A percentile compares a stretch with the other conserved stretches of the same genome.
phyloP scores from a whole-genome alignment of 2,329 filamentous ascomycete genomes.

The Paecilomyces variotii region DNA sequence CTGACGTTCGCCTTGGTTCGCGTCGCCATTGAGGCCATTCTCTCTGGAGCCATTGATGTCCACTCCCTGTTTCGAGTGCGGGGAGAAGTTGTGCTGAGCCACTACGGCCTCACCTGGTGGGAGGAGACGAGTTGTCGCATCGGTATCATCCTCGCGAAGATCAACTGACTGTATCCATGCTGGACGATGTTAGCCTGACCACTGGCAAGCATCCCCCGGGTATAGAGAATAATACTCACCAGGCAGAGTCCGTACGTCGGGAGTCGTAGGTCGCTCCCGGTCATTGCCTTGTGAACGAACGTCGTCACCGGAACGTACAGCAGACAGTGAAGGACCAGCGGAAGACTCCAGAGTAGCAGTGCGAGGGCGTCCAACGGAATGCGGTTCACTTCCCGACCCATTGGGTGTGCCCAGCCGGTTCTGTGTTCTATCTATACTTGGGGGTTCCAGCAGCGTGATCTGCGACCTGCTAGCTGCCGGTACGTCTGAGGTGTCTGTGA shows the following conservation, averaged over 20 bases:
- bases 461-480: neutral
- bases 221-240: slow-evolving; percentile 17
- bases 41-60: slow-evolving; percentile 8
- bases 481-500: neutral
- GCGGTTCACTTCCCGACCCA: slow-evolving; percentile 13
- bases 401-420: slow-evolving; percentile 5
- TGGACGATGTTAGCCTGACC: slow-evolving; percentile 8
- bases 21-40: slow-evolving; percentile 4
- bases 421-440: slow-evolving; percentile 8
- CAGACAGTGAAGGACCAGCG: slow-evolving; percentile 10
- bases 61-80: slow-evolving; percentile 21
- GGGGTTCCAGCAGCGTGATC: slow-evolving; percentile 9
- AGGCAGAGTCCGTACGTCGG: slow-evolving; percentile 27
- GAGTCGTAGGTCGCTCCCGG: neutral
- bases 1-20: slow-evolving; percentile 18
- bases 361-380: slow-evolving; percentile 9
- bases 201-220: neutral
- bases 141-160: slow-evolving; percentile 26
- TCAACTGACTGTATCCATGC: slow-evolving; percentile 39
- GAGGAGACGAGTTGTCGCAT: slow-evolving; percentile 26
- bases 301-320: slow-evolving; percentile 8
- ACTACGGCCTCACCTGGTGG: slow-evolving; percentile 34
- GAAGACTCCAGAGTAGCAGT: slow-evolving; percentile 14
- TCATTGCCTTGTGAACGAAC: neutral
- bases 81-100: slow-evolving; percentile 40